Percentiles rank a stretch among this genome's conserved stretches.
phyloP scores from a whole-genome alignment of 306 rosid species.

The Benincasa hispida region DNA sequence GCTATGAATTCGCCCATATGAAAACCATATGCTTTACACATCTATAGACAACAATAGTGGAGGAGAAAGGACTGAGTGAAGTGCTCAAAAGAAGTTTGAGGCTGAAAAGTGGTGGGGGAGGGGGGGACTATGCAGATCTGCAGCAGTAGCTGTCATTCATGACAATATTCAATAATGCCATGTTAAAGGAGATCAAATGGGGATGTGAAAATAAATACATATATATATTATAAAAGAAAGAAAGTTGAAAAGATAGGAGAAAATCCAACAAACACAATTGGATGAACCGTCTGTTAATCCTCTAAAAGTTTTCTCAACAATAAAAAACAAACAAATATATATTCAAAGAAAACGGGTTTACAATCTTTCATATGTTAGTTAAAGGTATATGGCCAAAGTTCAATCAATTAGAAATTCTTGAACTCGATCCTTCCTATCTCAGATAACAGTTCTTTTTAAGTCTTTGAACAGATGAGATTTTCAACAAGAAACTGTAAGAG shows the following conservation, averaged over 20 bases:
- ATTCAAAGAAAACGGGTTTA: background rate
- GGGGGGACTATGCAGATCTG: slow-evolving; percentile 1
- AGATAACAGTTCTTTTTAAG: background rate
- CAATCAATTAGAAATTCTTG: background rate
- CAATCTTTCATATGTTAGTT: background rate
- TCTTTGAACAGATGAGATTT: background rate
- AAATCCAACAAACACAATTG: background rate
- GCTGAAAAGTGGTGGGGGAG: slow-evolving; percentile 1
- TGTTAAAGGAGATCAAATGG: slow-evolving; percentile 1
- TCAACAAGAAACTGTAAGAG: slow-evolving; percentile 3
- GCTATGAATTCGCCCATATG: background rate
- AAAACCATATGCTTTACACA: background rate
- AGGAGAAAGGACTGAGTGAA: background rate
- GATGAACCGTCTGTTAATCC: background rate
- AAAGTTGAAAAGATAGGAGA: background rate
- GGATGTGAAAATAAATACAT: background rate
- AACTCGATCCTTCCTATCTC: background rate
- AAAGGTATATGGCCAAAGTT: background rate
- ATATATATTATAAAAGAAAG: background rate
- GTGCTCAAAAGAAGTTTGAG: background rate
- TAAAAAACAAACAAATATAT: background rate
- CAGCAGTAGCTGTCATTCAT: slow-evolving; percentile 5
- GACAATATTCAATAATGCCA: slow-evolving; percentile 9
- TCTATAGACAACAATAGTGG: background rate
- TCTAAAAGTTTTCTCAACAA: background rate